Evolutionary conservation across 805 yeast genomes (phyloP).

Genomic region (Saturnispora quitensis): DNA sequence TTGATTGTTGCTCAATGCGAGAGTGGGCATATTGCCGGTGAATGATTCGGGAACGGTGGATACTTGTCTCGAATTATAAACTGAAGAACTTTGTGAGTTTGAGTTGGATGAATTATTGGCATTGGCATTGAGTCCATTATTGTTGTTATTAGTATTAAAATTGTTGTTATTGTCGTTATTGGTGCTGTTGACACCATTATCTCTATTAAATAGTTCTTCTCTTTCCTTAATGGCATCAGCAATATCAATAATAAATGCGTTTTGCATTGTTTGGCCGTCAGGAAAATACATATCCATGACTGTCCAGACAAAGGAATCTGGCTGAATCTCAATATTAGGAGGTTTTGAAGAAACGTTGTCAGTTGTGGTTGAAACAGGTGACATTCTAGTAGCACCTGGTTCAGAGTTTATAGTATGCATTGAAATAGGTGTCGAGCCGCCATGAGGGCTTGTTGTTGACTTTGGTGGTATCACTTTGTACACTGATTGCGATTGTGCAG

Average conservation of each 20-base stretch:
- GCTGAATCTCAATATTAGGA: constrained; percentile 31
- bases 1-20: not conserved
- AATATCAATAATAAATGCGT: constrained; percentile 52
- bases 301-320: constrained; percentile 53
- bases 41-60: not conserved
- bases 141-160: not conserved
- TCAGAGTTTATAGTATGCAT: not conserved
- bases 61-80: not conserved
- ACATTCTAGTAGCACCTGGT: not conserved
- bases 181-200: not conserved
- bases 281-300: constrained; percentile 54
- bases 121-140: not conserved
- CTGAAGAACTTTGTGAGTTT: not conserved
- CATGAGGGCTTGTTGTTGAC: not conserved
- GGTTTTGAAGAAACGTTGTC: not conserved
- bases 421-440: not conserved
- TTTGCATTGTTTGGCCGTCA: constrained; percentile 56
- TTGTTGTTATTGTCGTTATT: not conserved
- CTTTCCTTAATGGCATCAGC: not conserved
- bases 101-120: not conserved
- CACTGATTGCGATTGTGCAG: not conserved
- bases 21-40: not conserved
- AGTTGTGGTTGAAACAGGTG: not conserved
- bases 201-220: not conserved
- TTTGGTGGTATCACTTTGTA: not conserved